These are phyloP conservation scores for Citrus cavaleriei DNA, from an alignment of 345 rosid species.

Conservation along the genomic window DNA sequence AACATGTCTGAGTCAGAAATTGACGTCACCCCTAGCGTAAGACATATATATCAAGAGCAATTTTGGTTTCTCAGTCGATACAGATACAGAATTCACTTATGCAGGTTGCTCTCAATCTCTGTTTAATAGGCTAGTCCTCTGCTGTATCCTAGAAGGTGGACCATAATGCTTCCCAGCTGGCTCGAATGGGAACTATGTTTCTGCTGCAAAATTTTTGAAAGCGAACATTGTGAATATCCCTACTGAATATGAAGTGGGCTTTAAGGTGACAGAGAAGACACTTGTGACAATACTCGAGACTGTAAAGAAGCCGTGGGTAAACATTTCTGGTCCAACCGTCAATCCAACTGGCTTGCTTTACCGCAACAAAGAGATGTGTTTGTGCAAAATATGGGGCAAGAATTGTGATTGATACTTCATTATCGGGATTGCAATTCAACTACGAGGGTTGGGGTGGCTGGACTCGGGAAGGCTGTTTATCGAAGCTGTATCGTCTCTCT, in stretches of 20 bases:
- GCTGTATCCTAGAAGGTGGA: constrained; percentile 83
- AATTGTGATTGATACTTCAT: no score
- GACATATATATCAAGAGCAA: constrained; percentile 41
- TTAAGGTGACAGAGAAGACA: no score
- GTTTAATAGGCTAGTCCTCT: constrained; percentile 64
- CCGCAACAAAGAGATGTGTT: no score
- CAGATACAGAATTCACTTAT: constrained; percentile 57
- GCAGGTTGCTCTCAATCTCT: constrained; percentile 71
- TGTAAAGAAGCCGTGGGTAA: no score
- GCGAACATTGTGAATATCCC: no score
- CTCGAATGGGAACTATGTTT: constrained; percentile 73
- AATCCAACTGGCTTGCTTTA: no score
- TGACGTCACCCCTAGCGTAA: constrained; percentile 71
- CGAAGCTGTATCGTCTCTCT: constrained; percentile 48
- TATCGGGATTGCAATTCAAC: no score
- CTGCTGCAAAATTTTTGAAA: constrained; percentile 23
- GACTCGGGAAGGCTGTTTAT: constrained; percentile 46
- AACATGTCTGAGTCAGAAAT: constrained; percentile 36
- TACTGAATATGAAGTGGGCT: no score
- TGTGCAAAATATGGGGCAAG: no score
- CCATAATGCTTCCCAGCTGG: constrained; percentile 85
- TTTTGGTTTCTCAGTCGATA: constrained; percentile 21
- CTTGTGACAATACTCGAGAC: no score
- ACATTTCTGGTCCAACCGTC: no score
- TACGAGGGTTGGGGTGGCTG: constrained; percentile 36